Conservation (phyloP, 768 basidiomycete species). For the Boletus barrowsii region DNA sequence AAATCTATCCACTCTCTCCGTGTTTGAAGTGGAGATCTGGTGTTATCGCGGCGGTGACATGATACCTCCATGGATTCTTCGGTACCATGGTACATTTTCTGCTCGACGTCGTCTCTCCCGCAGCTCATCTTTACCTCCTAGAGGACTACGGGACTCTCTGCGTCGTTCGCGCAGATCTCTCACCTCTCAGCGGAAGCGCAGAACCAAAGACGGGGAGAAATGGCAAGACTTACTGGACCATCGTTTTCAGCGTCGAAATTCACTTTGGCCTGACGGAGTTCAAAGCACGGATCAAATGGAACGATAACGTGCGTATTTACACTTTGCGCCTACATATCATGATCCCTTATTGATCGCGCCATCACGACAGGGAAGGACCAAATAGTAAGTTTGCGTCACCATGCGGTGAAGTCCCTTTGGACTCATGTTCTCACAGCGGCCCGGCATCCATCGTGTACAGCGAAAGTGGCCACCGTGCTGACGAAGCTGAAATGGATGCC, state of each 20-base stretch:
- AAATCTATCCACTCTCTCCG: constrained; percentile 67
- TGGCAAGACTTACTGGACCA: constrained; percentile 78
- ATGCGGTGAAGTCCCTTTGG: not conserved
- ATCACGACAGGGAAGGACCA: constrained; percentile 54
- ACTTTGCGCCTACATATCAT: not conserved
- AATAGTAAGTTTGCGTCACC: constrained; percentile 52
- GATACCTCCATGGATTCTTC: constrained; percentile 71
- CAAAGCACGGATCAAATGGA: constrained; percentile 79
- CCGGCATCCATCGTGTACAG: constrained; percentile 81
- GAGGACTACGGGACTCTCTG: constrained; percentile 77
- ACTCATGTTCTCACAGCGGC: constrained; percentile 45
- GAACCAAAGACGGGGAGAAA: constrained; percentile 60
- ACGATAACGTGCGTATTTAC: constrained; percentile 57
- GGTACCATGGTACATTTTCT: constrained; percentile 39
- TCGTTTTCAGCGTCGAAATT: constrained; percentile 81
- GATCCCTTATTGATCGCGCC: not conserved
- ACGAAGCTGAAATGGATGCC: constrained; percentile 67
- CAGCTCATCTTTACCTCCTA: constrained; percentile 17
- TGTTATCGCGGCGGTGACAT: constrained; percentile 74
- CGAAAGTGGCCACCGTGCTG: constrained; percentile 69
- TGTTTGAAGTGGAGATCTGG: constrained; percentile 85
- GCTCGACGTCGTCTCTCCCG: not conserved
- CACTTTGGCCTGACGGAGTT: constrained; percentile 83
- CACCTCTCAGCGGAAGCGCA: constrained; percentile 67
- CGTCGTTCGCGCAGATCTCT: constrained; percentile 74